Evolutionary conservation across 352 stramenopile genomes (phyloP).

Genomic region (Paralagenidium karlingii): DNA sequence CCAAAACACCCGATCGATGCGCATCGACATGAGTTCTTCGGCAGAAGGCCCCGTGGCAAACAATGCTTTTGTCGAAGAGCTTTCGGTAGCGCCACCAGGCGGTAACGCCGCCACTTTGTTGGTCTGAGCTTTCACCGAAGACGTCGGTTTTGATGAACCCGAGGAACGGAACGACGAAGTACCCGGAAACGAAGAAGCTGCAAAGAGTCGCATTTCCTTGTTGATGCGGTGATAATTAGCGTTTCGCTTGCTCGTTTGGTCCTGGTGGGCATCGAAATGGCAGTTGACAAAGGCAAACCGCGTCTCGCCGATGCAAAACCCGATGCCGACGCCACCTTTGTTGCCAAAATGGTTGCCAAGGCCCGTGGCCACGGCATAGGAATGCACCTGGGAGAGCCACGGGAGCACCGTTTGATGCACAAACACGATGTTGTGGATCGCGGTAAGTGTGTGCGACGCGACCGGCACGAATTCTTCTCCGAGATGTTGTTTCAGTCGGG

Average conservation of each 20-base stretch:
- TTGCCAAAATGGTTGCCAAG: slow-evolving; percentile 93
- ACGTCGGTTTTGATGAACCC: not conserved
- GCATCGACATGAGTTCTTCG: slow-evolving; percentile 21
- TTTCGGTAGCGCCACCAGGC: slow-evolving; percentile 1
- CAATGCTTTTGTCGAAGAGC: no score
- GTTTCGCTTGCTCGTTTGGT: slow-evolving; percentile 79
- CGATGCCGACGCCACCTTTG: slow-evolving; percentile 90
- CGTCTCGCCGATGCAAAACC: slow-evolving; percentile 62
- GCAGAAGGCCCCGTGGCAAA: no score
- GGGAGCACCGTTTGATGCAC: slow-evolving; percentile 76
- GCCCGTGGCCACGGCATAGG: slow-evolving; percentile 85
- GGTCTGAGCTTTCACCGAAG: not conserved
- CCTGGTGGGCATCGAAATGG: slow-evolving; percentile 91
- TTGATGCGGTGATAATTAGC: slow-evolving; percentile 85
- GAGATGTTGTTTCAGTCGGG: slow-evolving; percentile 39
- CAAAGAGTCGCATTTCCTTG: slow-evolving; percentile 37
- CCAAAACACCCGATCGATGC: slow-evolving; percentile 89
- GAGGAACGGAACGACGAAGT: no score
- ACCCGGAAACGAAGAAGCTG: not conserved
- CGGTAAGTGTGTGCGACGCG: slow-evolving; percentile 83
- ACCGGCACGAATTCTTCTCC: slow-evolving; percentile 82
- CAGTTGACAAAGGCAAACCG: slow-evolving; percentile 88
- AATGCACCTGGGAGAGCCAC: slow-evolving; percentile 79
- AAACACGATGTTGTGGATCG: slow-evolving; percentile 91
- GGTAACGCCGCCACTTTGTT: not conserved